phyloP scores from a whole-genome alignment of 2,329 filamentous ascomycete genomes.

The Penicillium polonicum region DNA sequence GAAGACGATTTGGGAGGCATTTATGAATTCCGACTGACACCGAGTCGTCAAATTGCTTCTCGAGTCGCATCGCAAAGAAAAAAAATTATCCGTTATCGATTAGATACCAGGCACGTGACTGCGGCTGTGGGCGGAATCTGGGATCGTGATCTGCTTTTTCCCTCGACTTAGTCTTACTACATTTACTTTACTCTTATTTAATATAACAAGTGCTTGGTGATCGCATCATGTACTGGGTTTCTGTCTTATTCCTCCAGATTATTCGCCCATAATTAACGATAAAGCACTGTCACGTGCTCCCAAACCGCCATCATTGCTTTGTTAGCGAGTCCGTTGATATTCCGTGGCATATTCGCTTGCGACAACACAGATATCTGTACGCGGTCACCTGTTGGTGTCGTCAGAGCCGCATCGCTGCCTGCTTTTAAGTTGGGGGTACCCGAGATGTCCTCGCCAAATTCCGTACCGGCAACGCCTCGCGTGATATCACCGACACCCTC shows the following conservation, averaged over 20 bases:
- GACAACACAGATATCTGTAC: constrained; percentile 17
- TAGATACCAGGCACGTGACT: constrained; percentile 34
- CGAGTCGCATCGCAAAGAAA: constrained; percentile 14
- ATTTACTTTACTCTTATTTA: constrained; percentile 1
- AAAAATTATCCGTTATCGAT: constrained; percentile 34
- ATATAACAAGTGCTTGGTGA: neutral
- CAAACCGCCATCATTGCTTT: constrained; percentile 38
- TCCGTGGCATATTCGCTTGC: constrained; percentile 26
- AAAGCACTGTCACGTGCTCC: constrained; percentile 5
- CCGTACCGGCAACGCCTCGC: constrained; percentile 74
- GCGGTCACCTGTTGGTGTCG: constrained; percentile 29
- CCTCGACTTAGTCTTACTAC: constrained; percentile 11
- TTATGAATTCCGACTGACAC: neutral
- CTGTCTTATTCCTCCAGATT: constrained; percentile 1
- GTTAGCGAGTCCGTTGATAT: constrained; percentile 21
- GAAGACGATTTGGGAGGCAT: constrained; percentile 49
- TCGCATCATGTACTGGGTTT: constrained; percentile 8
- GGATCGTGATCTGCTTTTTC: constrained; percentile 18
- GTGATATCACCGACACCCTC: constrained; percentile 88
- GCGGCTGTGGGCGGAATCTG: constrained; percentile 19
- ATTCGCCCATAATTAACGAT: constrained; percentile 6
- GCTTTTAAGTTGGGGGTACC: constrained; percentile 39
- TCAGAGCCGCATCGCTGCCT: constrained; percentile 47
- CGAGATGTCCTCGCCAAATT: constrained; percentile 49
- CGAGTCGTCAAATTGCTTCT: constrained; percentile 2